phyloP scores from a whole-genome alignment of 2,329 filamentous ascomycete genomes.

The Pseudogymnoascus sp. region DNA sequence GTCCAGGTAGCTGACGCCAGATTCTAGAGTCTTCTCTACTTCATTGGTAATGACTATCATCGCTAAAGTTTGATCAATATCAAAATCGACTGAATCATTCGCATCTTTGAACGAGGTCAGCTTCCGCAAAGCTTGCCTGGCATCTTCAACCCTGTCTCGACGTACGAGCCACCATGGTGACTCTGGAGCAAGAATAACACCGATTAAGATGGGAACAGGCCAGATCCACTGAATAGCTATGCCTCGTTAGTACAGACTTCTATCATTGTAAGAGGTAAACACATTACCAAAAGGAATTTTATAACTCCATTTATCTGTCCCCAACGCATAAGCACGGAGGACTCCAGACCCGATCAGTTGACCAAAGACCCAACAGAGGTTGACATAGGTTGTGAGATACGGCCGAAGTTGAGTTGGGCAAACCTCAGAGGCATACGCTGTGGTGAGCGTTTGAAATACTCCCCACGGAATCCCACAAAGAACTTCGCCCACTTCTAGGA shows the following conservation, averaged over 20 bases:
- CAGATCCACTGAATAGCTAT: slow-evolving; percentile 40
- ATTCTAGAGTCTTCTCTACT: slow-evolving; percentile 60
- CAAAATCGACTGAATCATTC: slow-evolving; percentile 33
- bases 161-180: slow-evolving; percentile 41
- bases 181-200: slow-evolving; percentile 36
- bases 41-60: slow-evolving; percentile 91
- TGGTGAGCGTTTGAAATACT: slow-evolving; percentile 30
- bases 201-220: slow-evolving; percentile 36
- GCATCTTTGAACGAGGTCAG: slow-evolving; percentile 15
- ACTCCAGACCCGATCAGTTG: slow-evolving; percentile 39
- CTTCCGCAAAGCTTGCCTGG: slow-evolving; percentile 26
- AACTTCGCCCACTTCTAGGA: slow-evolving; percentile 36
- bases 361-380: slow-evolving; percentile 44
- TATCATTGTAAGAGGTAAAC: slow-evolving; percentile 31
- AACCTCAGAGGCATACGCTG: slow-evolving; percentile 34
- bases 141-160: slow-evolving; percentile 32
- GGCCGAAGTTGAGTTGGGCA: slow-evolving; percentile 42
- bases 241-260: slow-evolving; percentile 38
- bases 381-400: slow-evolving; percentile 43
- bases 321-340: slow-evolving; percentile 33
- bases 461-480: slow-evolving; percentile 40
- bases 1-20: slow-evolving; percentile 66
- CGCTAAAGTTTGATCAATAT: slow-evolving; percentile 69
- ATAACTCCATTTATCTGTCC: slow-evolving; percentile 37
- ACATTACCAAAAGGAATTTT: slow-evolving; percentile 38